Percentiles rank a stretch among this genome's conserved stretches.
Conservation (phyloP, 257 asterid species). For the Nicotiana obtusifolia region DNA sequence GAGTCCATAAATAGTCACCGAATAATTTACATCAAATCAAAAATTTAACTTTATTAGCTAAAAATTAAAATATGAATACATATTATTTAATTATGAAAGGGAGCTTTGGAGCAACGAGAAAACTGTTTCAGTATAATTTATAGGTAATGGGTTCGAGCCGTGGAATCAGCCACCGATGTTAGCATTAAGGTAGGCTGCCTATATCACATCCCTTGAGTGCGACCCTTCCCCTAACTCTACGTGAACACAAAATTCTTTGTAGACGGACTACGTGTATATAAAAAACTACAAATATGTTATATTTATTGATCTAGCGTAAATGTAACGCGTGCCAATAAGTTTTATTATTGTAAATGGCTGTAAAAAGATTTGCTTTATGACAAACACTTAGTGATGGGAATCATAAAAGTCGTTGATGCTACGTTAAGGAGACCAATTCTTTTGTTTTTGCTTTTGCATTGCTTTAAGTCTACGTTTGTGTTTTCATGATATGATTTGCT, state of each 20-base stretch:
- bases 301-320: background rate
- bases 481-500: background rate
- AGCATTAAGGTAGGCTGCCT: too few relatives aligned
- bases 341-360: background rate
- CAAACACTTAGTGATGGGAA: background rate
- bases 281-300: too few relatives aligned
- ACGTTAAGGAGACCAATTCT: constrained; percentile 22
- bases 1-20: background rate
- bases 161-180: too few relatives aligned
- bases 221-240: too few relatives aligned
- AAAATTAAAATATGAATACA: background rate
- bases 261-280: too few relatives aligned
- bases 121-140: too few relatives aligned
- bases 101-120: too few relatives aligned
- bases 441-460: constrained; percentile 5
- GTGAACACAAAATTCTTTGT: too few relatives aligned
- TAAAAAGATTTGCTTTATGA: background rate
- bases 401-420: constrained; percentile 23
- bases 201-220: accelerated
- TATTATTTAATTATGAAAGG: background rate
- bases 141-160: too few relatives aligned
- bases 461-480: constrained; percentile 15
- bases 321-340: background rate
- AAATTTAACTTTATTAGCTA: background rate
- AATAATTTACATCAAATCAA: background rate